Evolutionary conservation across 2,329 filamentous ascomycete species (phyloP), one percentile per base, ranked within the genome.

Genomic region (Cryphonectria carpinicola): DNA sequence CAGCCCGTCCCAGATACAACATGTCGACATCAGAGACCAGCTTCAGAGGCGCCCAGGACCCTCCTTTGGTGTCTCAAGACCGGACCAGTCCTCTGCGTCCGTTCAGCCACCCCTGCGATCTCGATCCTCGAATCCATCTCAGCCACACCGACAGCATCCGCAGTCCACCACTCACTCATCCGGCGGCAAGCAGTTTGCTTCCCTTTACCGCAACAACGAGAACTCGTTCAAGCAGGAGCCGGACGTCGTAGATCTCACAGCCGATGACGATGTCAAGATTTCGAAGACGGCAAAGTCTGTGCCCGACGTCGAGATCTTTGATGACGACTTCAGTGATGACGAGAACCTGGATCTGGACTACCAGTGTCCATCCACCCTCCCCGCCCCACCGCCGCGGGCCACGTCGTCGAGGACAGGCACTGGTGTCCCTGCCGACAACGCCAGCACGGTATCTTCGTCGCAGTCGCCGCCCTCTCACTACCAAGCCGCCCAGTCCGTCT

Each of bases 241-340:
- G 37, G 78, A 78, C 54, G 73, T 79, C 6, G 77, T 84, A 71
- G 79, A 83, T 66, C 76, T 84, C 41, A 80, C 79, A 1, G 76
- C 78, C 58, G 72, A 75, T 58, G 72, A 75, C 17, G 74, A 74
- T 49, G 68, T 71, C 13, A 70, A 76, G 37, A 65, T 79, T 66
- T 64, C 74, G 39, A 73, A 78, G 54, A 71, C 78, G 14, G 73
- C 75, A 10, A 75, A 77, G 37, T 76, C 73, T 13, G 68, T 73
- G 6, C 65, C 74, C n/a, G 72, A 77, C 7, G 87, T 92, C 13
- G 88, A 87, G 72, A 92, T 94, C 73, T 88, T 90, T 71, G 92
- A 94, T 73, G 90, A 95, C 75, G 95, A 97, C 77, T 96, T 97
- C 74, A 93, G 94, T 76, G 93, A 95, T 77, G 94, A 97, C 75